A percentile compares a stretch with the other conserved stretches of the same genome.
Conservation (phyloP, 2,329 filamentous ascomycete species). For the Neofusicoccum parvum region DNA sequence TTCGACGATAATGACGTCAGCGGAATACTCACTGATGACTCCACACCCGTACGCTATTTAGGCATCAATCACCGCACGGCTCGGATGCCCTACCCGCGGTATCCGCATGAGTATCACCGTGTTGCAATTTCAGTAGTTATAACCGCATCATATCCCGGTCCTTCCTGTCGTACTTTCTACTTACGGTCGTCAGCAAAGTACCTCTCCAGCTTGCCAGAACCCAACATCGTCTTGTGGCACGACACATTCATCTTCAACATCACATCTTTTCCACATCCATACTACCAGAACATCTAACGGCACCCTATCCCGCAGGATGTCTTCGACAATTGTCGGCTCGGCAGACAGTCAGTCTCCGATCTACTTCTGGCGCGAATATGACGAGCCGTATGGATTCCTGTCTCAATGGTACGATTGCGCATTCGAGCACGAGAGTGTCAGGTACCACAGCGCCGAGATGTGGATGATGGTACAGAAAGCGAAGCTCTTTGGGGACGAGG, state of each 20-base stretch:
- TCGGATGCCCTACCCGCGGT: too few species aligned
- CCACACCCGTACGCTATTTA: too few species aligned
- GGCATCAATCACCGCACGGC: too few species aligned
- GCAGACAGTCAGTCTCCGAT: conserved; percentile 22
- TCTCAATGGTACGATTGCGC: conserved; percentile 63
- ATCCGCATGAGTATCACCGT: too few species aligned
- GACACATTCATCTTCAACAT: neutral
- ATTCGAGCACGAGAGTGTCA: conserved; percentile 45
- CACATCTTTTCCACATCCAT: neutral
- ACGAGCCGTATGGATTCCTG: conserved; percentile 57
- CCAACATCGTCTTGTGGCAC: neutral
- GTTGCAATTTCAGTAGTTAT: too few species aligned
- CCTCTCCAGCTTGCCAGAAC: too few species aligned
- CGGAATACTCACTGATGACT: too few species aligned
- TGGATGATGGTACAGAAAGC: conserved; percentile 55
- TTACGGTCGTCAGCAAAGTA: neutral
- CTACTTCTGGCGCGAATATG: conserved; percentile 44
- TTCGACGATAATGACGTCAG: too few species aligned
- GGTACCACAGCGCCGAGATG: conserved; percentile 47
- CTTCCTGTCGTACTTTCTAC: neutral
- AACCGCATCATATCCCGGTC: too few species aligned
- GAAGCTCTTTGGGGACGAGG: conserved; percentile 45
- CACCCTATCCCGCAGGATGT: neutral
- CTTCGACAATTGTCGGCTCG: neutral
- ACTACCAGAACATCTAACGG: neutral